Percentiles rank a stretch among this genome's conserved stretches.
phyloP scores from a whole-genome alignment of 352 stramenopile genomes.

The Chrysophaeum taylorii region DNA sequence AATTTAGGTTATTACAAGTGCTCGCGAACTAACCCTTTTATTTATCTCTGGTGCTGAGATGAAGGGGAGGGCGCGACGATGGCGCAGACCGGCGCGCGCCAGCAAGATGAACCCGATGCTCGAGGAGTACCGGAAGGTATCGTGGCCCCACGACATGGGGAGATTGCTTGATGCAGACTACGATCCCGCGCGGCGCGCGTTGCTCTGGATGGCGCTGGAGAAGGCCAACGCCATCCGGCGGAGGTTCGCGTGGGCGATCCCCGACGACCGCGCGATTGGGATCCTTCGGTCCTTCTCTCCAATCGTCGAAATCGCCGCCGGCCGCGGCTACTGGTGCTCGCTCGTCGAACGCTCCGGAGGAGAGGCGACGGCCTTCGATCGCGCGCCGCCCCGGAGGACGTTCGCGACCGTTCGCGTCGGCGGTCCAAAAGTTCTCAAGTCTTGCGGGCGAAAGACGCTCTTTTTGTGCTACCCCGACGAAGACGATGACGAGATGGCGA shows the following conservation, averaged over 20 bases:
- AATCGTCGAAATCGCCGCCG: constrained; percentile 1
- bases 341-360: not conserved
- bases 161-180: not conserved
- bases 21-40: too few species aligned
- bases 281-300: not conserved
- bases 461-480: constrained; percentile 14
- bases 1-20: too few species aligned
- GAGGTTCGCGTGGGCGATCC: constrained; percentile 5
- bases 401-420: not conserved
- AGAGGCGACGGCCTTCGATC: not conserved
- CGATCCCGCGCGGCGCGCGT: not conserved
- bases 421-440: not conserved
- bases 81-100: not conserved
- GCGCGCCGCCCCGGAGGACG: not conserved
- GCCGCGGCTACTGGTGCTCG: constrained; percentile 6
- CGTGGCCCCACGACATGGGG: not conserved
- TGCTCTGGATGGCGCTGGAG: constrained; percentile 6
- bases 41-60: too few species aligned
- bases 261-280: not conserved
- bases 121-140: not conserved
- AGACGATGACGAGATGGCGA: not conserved
- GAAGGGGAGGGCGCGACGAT: too few species aligned
- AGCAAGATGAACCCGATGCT: not conserved
- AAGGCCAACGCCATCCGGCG: not conserved
- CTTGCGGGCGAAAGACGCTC: not conserved